phyloP scores from a whole-genome alignment of 2,329 filamentous ascomycete species.

The Aspergillus carbonarius region DNA sequence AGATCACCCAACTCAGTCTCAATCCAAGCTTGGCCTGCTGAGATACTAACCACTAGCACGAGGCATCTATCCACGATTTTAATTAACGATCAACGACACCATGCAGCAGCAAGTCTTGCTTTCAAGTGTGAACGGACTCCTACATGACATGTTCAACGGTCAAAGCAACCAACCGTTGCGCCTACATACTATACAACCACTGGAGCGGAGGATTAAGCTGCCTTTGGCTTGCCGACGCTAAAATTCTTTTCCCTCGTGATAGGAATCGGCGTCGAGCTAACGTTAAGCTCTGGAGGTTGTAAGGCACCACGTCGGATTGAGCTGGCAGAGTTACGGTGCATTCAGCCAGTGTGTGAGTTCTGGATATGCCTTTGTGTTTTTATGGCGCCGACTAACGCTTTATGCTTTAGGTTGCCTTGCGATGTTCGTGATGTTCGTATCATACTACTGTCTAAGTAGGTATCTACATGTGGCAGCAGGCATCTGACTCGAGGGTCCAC shows the following conservation, averaged over 20 bases:
- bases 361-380: too few relatives aligned
- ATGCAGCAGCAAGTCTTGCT: not conserved
- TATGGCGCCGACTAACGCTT: too few relatives aligned
- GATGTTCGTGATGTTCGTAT: not conserved
- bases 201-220: too few relatives aligned
- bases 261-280: not conserved
- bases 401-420: not conserved
- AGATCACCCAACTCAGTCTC: not conserved
- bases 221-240: not conserved
- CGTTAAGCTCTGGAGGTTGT: constrained; percentile 2
- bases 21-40: not conserved
- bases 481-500: not conserved
- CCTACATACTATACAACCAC: not conserved
- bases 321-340: not conserved
- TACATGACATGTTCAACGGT: not conserved
- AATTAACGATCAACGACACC: not conserved
- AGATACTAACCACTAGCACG: not conserved
- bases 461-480: not conserved
- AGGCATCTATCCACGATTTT: not conserved
- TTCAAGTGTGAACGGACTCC: not conserved
- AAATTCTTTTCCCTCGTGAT: not conserved
- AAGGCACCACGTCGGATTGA: constrained; percentile 20
- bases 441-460: not conserved
- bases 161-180: not conserved
- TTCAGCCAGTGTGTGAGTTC: too few relatives aligned